Evolutionary conservation across 805 yeast species (phyloP).

Genomic region (Metschnikowia aberdeeniae): DNA sequence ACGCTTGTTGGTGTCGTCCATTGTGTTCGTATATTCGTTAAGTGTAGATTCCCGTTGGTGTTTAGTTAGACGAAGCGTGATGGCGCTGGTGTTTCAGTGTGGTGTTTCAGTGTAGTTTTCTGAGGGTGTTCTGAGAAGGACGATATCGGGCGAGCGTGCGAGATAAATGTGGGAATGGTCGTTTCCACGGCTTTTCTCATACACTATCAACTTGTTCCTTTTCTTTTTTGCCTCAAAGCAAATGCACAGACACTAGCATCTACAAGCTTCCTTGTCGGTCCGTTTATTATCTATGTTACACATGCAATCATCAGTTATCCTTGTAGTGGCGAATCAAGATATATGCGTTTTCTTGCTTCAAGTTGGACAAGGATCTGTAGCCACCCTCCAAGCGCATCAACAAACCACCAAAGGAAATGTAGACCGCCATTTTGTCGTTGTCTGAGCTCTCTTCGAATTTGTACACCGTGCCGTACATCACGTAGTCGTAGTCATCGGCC

Average conservation of each 20-base stretch:
- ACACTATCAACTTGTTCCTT: not conserved
- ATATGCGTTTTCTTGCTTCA: constrained; percentile 93
- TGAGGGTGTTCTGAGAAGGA: not conserved
- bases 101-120: too few relatives aligned
- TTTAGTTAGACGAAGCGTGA: too few relatives aligned
- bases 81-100: too few relatives aligned
- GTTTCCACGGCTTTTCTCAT: not conserved
- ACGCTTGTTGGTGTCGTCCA: constrained; percentile 22
- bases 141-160: not conserved
- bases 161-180: not conserved
- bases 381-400: constrained; percentile 92
- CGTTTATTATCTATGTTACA: constrained; percentile 11
- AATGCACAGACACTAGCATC: not conserved
- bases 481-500: constrained; percentile 97
- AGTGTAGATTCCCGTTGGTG: too few relatives aligned
- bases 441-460: constrained; percentile 82
- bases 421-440: constrained; percentile 74
- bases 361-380: constrained; percentile 78
- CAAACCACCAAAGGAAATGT: constrained; percentile 93
- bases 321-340: constrained; percentile 74
- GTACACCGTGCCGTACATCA: constrained; percentile 96
- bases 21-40: not conserved
- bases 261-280: too few relatives aligned
- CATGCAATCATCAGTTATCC: constrained; percentile 22
- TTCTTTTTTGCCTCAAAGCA: not conserved